A percentile compares a stretch with the other conserved stretches of the same genome.
phyloP scores from a whole-genome alignment of 2,329 filamentous ascomycete species.

The Calonectria hongkongensis region DNA sequence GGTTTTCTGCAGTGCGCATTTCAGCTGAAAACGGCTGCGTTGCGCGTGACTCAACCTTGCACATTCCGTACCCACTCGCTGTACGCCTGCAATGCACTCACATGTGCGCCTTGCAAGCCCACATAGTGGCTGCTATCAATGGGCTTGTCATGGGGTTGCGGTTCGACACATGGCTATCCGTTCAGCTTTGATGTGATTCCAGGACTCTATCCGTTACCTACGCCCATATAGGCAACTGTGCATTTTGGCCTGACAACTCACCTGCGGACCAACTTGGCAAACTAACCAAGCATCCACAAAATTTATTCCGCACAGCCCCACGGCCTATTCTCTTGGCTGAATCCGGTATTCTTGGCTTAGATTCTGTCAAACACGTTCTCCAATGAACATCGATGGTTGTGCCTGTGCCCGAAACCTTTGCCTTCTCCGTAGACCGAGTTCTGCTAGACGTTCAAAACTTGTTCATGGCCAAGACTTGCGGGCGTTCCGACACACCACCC shows the following conservation, averaged over 20 bases:
- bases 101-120: not conserved
- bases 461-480: conserved; percentile 4
- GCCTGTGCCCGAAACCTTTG: not conserved
- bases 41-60: conserved; percentile 21
- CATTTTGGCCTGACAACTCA: not conserved
- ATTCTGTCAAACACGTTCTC: not conserved
- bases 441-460: not conserved
- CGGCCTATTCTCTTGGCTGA: not conserved
- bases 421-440: conserved; percentile 1
- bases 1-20: not conserved
- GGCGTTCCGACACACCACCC: not conserved
- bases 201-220: not conserved
- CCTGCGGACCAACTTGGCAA: not conserved
- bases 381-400: not conserved
- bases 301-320: conserved; percentile 11
- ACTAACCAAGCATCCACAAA: not conserved
- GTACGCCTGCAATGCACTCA: not conserved
- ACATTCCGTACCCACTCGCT: not conserved
- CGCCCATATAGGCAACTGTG: conserved; percentile 8
- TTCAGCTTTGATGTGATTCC: not conserved
- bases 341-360: not conserved
- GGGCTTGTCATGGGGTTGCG: not conserved
- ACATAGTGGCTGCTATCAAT: not conserved
- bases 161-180: not conserved
- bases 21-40: conserved; percentile 10